phyloP scores from a whole-genome alignment of 768 basidiomycete genomes.

The Leccinum variicolor region DNA sequence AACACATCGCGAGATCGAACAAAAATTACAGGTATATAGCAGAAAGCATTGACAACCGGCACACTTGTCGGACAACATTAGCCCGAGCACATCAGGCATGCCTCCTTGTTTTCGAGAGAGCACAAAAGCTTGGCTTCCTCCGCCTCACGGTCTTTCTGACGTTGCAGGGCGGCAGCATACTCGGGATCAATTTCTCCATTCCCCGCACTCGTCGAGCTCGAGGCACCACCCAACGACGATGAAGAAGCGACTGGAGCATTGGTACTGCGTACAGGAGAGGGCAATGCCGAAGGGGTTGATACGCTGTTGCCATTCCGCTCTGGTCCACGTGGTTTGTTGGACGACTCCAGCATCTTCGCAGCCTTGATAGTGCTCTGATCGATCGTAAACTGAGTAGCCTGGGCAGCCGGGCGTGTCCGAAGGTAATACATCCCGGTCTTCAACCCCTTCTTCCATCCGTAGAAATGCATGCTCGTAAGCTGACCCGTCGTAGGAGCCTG shows the following conservation, averaged over 20 bases:
- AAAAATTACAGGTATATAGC: slow-evolving; percentile 2
- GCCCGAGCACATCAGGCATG: slow-evolving; percentile 89
- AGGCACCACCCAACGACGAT: slow-evolving; percentile 14
- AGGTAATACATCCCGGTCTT: slow-evolving; percentile 99
- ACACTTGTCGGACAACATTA: slow-evolving; percentile 30
- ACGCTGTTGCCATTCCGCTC: slow-evolving; percentile 17
- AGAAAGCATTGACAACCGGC: not conserved
- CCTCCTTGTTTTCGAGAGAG: slow-evolving; percentile 91
- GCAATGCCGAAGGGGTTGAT: slow-evolving; percentile 24
- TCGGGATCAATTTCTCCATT: slow-evolving; percentile 55
- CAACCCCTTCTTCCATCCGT: slow-evolving; percentile 99
- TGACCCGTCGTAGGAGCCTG: slow-evolving; percentile 88
- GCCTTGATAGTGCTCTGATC: slow-evolving; percentile 76
- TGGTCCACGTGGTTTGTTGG: slow-evolving; percentile 14
- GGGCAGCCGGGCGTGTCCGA: slow-evolving; percentile 89
- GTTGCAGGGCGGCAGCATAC: slow-evolving; percentile 72
- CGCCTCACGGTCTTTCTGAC: slow-evolving; percentile 67
- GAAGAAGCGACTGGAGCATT: slow-evolving; percentile 28
- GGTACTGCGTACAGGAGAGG: slow-evolving; percentile 26
- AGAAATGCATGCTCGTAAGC: slow-evolving; percentile 95
- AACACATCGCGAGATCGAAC: not conserved
- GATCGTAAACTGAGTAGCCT: slow-evolving; percentile 97
- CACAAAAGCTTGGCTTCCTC: slow-evolving; percentile 83
- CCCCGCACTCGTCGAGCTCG: slow-evolving; percentile 23
- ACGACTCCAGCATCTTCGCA: slow-evolving; percentile 32